These are phyloP conservation scores for Citrus sp. DNA, from an alignment of 345 rosid species.

Conservation along the genomic window DNA sequence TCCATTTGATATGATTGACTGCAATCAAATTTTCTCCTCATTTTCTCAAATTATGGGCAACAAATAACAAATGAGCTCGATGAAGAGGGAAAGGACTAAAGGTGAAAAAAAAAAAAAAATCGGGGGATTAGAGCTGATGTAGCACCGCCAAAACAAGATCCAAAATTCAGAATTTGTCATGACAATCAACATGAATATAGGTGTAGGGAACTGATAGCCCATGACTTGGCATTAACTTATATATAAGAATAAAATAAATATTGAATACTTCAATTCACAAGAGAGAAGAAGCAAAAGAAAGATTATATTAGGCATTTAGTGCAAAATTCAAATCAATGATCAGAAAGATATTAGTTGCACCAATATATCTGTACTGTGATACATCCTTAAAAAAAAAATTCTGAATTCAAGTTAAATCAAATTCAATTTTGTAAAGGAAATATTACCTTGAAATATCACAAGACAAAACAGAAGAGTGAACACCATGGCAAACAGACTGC, in stretches of 20 bases:
- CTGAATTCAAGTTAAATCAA: background rate
- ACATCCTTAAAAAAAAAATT: background rate
- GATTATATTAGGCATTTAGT: background rate
- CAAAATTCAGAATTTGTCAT: background rate
- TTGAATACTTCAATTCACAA: background rate
- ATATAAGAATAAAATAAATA: background rate
- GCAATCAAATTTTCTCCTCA: background rate
- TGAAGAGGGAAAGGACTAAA: background rate
- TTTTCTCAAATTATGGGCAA: background rate
- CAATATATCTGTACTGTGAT: background rate
- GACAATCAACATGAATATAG: background rate
- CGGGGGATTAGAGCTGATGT: background rate
- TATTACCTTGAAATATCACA: constrained; percentile 65
- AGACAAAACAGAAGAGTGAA: constrained; percentile 60
- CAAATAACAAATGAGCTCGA: background rate
- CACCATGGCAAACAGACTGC: constrained; percentile 54
- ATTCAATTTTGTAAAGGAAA: background rate
- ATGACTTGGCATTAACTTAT: background rate
- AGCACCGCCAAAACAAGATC: background rate
- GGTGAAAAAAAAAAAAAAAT: background rate
- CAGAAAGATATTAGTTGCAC: background rate
- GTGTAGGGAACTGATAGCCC: background rate
- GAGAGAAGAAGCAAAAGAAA: background rate
- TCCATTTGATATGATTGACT: background rate
- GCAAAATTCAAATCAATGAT: background rate